These are phyloP conservation scores for Lasiosphaeria hispida DNA, from an alignment of 495 filamentous ascomycete species.

Conservation along the genomic window DNA sequence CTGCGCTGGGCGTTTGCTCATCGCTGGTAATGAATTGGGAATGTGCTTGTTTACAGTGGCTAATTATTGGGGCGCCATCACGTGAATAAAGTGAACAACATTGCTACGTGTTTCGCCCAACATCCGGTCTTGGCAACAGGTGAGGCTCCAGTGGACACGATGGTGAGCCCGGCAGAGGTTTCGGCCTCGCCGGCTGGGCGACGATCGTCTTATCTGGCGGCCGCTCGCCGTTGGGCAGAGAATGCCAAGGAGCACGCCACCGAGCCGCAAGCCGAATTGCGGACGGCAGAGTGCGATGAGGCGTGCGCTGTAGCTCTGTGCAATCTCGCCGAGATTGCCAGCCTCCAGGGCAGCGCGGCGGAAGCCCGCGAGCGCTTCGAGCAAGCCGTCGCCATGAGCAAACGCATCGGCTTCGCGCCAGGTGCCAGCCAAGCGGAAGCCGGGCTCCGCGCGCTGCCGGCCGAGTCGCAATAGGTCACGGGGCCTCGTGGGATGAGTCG, in stretches of 20 bases:
- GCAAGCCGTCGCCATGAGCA: conserved; percentile 62
- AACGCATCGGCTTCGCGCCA: conserved; percentile 60
- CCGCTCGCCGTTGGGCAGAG: conserved; percentile 69
- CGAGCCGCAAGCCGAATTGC: conserved; percentile 44
- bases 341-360: conserved; percentile 61
- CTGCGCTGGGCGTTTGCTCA: background rate
- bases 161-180: conserved; percentile 26
- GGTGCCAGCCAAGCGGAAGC: conserved; percentile 60
- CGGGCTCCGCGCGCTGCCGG: conserved; percentile 39
- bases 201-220: conserved; percentile 53
- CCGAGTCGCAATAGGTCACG: conserved; percentile 6
- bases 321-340: conserved; percentile 81
- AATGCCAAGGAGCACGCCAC: conserved; percentile 65
- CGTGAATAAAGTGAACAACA: conserved; percentile 61
- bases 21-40: too few species aligned
- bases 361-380: conserved; percentile 62
- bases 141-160: conserved; percentile 36
- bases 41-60: too few species aligned
- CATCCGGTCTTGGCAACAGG: conserved; percentile 44
- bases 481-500: conserved; percentile 1
- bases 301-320: conserved; percentile 80
- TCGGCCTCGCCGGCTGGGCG: conserved; percentile 36
- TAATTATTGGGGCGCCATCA: too few species aligned
- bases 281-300: conserved; percentile 79
- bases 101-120: conserved; percentile 64